A percentile compares a stretch with the other conserved stretches of the same genome.
Evolutionary conservation across 495 filamentous ascomycete genomes (phyloP).

Genomic region (Penicillium paradoxum): DNA sequence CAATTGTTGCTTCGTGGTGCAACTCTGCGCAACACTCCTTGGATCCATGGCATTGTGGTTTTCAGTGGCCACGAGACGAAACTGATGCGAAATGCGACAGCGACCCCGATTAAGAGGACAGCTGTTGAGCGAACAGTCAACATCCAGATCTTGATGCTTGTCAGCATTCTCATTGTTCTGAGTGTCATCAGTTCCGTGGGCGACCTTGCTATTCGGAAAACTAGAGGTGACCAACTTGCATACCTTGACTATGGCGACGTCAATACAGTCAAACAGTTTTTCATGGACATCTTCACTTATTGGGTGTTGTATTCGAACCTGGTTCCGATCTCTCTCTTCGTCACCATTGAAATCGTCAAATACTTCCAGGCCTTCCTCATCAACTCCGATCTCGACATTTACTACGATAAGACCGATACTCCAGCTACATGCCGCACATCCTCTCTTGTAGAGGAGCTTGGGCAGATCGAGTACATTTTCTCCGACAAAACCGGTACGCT

Average conservation of each 20-base stretch:
- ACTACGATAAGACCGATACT: constrained; percentile 92
- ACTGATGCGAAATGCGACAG: constrained; percentile 97
- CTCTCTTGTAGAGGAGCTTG: constrained; percentile 92
- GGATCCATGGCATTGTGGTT: constrained; percentile 94
- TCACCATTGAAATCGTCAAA: constrained; percentile 96
- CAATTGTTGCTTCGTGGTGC: constrained; percentile 89
- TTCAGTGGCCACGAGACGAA: constrained; percentile 99
- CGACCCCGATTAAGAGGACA: constrained; percentile 94
- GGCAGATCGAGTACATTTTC: constrained; percentile 98
- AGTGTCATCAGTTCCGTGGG: constrained; percentile 88
- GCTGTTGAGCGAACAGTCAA: constrained; percentile 93
- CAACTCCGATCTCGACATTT: constrained; percentile 96
- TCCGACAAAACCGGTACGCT: constrained; percentile 99
- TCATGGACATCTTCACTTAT: constrained; percentile 93
- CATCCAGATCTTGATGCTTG: constrained; percentile 83
- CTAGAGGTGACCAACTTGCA: constrained; percentile 49
- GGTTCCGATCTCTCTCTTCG: constrained; percentile 95
- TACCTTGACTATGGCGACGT: constrained; percentile 65
- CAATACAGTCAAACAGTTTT: constrained; percentile 71
- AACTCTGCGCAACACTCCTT: constrained; percentile 92
- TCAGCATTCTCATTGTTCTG: constrained; percentile 75
- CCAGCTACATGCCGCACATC: constrained; percentile 94
- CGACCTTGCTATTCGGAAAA: constrained; percentile 73
- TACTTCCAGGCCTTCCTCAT: constrained; percentile 97
- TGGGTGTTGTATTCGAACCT: constrained; percentile 98